Base-by-base conservation (phyloP, 371 early-diverging fungal genomes). In the Rhizopus sp. region DNA sequence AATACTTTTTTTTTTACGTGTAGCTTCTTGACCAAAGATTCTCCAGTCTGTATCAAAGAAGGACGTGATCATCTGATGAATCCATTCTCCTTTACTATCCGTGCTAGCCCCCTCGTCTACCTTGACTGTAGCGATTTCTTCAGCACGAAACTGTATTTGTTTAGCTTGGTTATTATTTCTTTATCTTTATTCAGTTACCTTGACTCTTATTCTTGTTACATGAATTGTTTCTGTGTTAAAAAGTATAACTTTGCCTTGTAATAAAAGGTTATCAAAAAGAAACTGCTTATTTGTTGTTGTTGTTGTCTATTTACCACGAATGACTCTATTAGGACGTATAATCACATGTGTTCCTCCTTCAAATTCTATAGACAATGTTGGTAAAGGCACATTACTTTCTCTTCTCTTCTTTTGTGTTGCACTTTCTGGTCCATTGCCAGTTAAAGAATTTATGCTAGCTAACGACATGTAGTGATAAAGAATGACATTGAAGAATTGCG, bases 31-130 rank as follows among this genome's bases (percentile, higher is more conserved):
- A 5, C 80, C 80, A 63, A 69, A 64, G 23, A 80, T 44, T 51
- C 73, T 77, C 68, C 68, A 80, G 31, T 80, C 75, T 1, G 72
- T 59, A 37, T 77, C 75, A 54, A 79, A 79, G 50, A 70, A 80
- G 12, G 80, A 75, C 0, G 77, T 80, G 9, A 75, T 67, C 30
- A 59, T 58, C 53, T 77, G 69, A 56, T 80, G 75, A 5, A 80
- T 50, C 69, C 77, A 69, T 30, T 75, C 77, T 7, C 70, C 73
- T 48, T 64, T 60, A 12, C 59, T 57, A 10, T 53, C 63, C 60
- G 75, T 74, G 0, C 60, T 56, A 8, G 57, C 55, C 3, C 67
- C 68, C 60, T 80, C 80, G 47, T 77, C 75, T 37, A 73, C 61
- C 41, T 72, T 72, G 2, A 80, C 80, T 54, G 64, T 75, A 10